Conservation (phyloP, 805 yeast genomes). For the Zygoascus flipseniorum region DNA sequence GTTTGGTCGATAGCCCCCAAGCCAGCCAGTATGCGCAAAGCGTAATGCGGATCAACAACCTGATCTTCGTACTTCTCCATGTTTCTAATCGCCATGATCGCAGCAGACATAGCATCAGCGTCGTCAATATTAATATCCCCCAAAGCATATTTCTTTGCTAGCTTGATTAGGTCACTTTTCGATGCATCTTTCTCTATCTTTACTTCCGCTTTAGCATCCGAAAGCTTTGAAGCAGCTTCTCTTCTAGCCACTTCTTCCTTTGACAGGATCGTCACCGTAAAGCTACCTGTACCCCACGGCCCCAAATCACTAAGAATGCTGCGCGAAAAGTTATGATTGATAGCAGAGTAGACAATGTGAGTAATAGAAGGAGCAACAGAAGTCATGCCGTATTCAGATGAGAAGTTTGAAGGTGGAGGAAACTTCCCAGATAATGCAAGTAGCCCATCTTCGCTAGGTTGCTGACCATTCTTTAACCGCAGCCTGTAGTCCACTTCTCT, state of each 20-base stretch:
- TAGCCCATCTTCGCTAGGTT: not conserved
- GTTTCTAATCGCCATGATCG: slow-evolving; percentile 7
- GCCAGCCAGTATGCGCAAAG: slow-evolving; percentile 3
- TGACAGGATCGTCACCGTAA: slow-evolving; percentile 3
- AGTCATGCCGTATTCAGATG: not conserved
- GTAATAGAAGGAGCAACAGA: not conserved
- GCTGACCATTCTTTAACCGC: not conserved
- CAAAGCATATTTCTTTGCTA: slow-evolving; percentile 15
- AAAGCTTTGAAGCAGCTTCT: not conserved
- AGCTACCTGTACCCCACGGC: not conserved
- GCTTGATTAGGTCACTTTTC: not conserved
- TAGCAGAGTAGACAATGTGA: not conserved
- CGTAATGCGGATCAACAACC: slow-evolving; percentile 3
- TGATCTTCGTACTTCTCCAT: not conserved
- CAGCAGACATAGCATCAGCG: slow-evolving; percentile 10
- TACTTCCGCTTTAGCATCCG: not conserved
- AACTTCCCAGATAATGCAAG: not conserved
- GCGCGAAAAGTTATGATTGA: not conserved
- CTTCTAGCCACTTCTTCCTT: not conserved
- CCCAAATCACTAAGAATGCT: not conserved
- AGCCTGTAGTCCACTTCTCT: slow-evolving; percentile 4
- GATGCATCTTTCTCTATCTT: not conserved
- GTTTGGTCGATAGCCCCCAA: not conserved
- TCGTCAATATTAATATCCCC: slow-evolving; percentile 15
- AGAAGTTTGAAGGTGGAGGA: not conserved